Percentiles rank a stretch among this genome's conserved stretches.
phyloP scores from a whole-genome alignment of 306 rosid genomes.

The Lupinus albus region DNA sequence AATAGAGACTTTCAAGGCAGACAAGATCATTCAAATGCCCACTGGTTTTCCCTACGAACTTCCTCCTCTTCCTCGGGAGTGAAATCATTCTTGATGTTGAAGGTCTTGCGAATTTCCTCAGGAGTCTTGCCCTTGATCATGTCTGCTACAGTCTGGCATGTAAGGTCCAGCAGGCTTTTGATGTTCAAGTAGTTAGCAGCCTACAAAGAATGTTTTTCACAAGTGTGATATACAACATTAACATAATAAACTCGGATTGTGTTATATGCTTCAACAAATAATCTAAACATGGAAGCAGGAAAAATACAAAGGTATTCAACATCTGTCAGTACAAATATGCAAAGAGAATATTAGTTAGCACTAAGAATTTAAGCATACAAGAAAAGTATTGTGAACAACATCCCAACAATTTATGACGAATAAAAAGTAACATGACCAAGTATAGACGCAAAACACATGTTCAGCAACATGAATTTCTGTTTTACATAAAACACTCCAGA shows the following conservation, averaged over 20 bases:
- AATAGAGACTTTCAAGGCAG: neutral
- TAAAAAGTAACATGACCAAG: too few species aligned
- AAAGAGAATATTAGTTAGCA: too few species aligned
- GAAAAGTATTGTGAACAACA: too few species aligned
- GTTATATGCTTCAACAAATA: neutral
- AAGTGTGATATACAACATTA: neutral
- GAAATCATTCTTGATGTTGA: constrained; percentile 78
- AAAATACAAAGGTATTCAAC: neutral
- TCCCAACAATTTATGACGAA: too few species aligned
- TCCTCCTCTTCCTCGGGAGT: constrained; percentile 83
- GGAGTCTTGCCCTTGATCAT: constrained; percentile 88
- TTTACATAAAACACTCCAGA: too few species aligned
- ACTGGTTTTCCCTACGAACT: constrained; percentile 79
- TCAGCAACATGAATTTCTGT: too few species aligned
- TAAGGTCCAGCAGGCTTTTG: constrained; percentile 74
- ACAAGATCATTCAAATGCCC: constrained; percentile 71
- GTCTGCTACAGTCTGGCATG: constrained; percentile 79
- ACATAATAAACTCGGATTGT: neutral
- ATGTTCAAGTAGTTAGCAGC: constrained; percentile 86
- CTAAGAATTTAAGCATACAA: too few species aligned
- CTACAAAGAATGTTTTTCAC: constrained; percentile 35
- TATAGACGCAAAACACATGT: too few species aligned
- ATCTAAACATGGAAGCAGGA: neutral
- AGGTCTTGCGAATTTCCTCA: constrained; percentile 75
- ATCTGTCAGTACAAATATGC: too few species aligned